A percentile compares a stretch with the other conserved stretches of the same genome.
These are phyloP conservation scores for Podosphaera xanthii DNA, from an alignment of 2,329 filamentous ascomycete genomes.

Conservation along the genomic window DNA sequence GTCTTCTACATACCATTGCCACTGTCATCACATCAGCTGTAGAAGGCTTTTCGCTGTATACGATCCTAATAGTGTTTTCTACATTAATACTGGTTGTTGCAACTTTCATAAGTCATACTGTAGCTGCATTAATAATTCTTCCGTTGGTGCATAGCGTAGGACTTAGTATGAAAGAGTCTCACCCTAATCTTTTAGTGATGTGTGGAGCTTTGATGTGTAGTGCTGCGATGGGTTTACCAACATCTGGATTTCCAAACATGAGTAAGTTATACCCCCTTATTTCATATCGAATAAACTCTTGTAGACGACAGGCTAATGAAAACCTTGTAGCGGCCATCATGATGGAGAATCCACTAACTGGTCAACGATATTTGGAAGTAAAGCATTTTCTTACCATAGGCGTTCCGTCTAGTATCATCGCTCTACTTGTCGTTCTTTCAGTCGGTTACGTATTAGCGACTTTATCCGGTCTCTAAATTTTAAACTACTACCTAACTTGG, in stretches of 20 bases:
- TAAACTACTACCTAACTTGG: too few species aligned
- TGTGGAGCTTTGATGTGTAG: conserved; percentile 86
- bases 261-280: conserved; percentile 38
- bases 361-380: conserved; percentile 75
- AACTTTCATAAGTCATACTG: conserved; percentile 94
- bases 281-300: background rate
- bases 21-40: conserved; percentile 50
- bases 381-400: conserved; percentile 91
- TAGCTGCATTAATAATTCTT: conserved; percentile 83
- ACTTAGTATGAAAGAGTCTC: conserved; percentile 61
- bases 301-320: conserved; percentile 5
- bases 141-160: conserved; percentile 79
- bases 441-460: conserved; percentile 83
- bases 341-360: conserved; percentile 87
- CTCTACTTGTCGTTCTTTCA: conserved; percentile 62
- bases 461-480: conserved; percentile 10
- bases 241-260: conserved; percentile 96
- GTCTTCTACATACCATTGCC: conserved; percentile 74
- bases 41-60: conserved; percentile 60
- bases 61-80: conserved; percentile 68
- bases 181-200: conserved; percentile 92
- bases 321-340: conserved; percentile 62
- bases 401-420: conserved; percentile 64
- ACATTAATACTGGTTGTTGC: conserved; percentile 72
- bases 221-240: conserved; percentile 91